phyloP scores from a whole-genome alignment of 2,329 filamentous ascomycete genomes.

The Fusarium luffae region DNA sequence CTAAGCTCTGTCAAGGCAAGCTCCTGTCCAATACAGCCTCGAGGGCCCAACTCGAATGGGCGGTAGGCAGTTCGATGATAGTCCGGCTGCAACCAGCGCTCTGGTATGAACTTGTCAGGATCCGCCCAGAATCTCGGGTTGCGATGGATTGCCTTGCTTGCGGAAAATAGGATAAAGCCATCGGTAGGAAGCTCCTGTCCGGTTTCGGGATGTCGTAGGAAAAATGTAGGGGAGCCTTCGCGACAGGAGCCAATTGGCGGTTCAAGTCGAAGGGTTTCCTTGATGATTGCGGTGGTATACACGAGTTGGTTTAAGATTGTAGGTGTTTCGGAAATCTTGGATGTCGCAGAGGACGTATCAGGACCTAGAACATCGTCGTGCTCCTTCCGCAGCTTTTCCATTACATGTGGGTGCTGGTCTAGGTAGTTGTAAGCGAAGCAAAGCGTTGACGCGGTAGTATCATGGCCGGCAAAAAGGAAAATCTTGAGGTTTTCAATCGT shows the following conservation, averaged over 20 bases:
- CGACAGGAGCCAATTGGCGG: background rate
- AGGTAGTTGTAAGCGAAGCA: conserved; percentile 10
- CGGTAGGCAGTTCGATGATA: background rate
- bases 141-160: conserved; percentile 1
- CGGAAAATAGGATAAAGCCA: conserved; percentile 9
- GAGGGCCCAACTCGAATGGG: conserved; percentile 2
- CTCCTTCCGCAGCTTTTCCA: background rate
- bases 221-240: background rate
- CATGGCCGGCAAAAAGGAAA: conserved; percentile 15
- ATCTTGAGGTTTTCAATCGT: conserved; percentile 3
- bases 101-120: background rate
- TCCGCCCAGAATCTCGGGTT: background rate
- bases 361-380: background rate
- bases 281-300: conserved; percentile 6
- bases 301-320: conserved; percentile 3
- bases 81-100: background rate
- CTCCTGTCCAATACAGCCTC: conserved; percentile 6
- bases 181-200: background rate
- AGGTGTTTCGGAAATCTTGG: background rate
- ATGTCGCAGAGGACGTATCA: background rate
- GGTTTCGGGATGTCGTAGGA: background rate
- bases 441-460: background rate
- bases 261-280: conserved; percentile 6
- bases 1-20: background rate
- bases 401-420: background rate